Evolutionary conservation across 352 stramenopile genomes (phyloP).

Genomic region (Globisporangium megalacanthum): DNA sequence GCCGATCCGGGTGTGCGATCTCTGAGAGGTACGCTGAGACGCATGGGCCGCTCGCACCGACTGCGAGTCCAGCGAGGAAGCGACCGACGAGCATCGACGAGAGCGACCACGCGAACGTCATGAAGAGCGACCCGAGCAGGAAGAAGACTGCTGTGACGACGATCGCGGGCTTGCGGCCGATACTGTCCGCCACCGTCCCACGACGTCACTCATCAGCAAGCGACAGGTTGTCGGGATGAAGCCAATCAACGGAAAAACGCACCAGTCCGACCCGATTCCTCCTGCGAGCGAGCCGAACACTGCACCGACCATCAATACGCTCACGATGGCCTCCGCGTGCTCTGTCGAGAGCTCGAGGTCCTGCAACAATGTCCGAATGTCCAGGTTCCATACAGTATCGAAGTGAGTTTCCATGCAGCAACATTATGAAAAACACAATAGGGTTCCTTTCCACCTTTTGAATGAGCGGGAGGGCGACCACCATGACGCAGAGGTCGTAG

Average conservation of each 20-base stretch:
- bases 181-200: conserved; percentile 14
- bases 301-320: conserved; percentile 61
- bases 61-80: conserved; percentile 56
- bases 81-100: conserved; percentile 47
- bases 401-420: not conserved
- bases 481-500: conserved; percentile 77
- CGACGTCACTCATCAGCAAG: not conserved
- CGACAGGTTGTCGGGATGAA: not conserved
- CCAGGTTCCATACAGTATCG: not conserved
- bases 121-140: conserved; percentile 50
- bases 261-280: conserved; percentile 52
- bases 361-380: conserved; percentile 10
- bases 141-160: conserved; percentile 58
- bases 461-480: conserved; percentile 62
- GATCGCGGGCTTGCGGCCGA: conserved; percentile 60
- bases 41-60: conserved; percentile 58
- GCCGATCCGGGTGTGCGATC: conserved; percentile 48
- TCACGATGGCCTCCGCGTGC: conserved; percentile 50
- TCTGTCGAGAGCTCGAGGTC: conserved; percentile 49
- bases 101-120: conserved; percentile 55
- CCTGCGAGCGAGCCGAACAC: conserved; percentile 56
- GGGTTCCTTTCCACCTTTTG: conserved; percentile 23
- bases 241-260: not conserved
- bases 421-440: not conserved
- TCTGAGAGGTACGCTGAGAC: conserved; percentile 67